phyloP scores from a whole-genome alignment of 768 basidiomycete species.

The Mycena amicta region DNA sequence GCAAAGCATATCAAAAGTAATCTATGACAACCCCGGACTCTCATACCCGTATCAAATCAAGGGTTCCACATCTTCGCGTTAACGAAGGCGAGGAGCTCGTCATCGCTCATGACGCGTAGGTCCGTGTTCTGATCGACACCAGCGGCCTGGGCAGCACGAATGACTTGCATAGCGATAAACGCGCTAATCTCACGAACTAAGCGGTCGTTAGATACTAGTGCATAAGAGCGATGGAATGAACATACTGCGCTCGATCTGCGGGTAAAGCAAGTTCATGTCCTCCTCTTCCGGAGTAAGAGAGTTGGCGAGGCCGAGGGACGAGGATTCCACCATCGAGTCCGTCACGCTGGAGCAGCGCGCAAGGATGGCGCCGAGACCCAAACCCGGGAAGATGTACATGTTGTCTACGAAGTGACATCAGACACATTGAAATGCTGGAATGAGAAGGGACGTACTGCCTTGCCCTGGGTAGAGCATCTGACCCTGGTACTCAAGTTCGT shows the following conservation, averaged over 20 bases:
- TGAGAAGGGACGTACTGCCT: constrained; percentile 87
- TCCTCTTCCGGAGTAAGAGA: constrained; percentile 74
- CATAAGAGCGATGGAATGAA: not conserved
- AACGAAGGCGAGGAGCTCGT: constrained; percentile 55
- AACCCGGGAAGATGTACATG: constrained; percentile 47
- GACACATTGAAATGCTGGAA: not conserved
- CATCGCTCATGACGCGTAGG: constrained; percentile 60
- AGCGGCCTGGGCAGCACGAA: constrained; percentile 78
- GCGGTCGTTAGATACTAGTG: constrained; percentile 5
- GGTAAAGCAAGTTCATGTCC: constrained; percentile 72
- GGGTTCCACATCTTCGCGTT: constrained; percentile 77
- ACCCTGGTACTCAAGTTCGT: constrained; percentile 57
- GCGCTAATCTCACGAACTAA: constrained; percentile 81
- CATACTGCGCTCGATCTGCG: constrained; percentile 71
- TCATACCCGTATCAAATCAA: too few relatives aligned
- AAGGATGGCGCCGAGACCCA: constrained; percentile 81
- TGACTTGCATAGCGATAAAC: constrained; percentile 71
- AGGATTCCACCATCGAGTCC: constrained; percentile 87
- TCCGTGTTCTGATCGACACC: constrained; percentile 55
- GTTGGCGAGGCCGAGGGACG: constrained; percentile 77
- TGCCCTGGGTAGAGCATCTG: constrained; percentile 75
- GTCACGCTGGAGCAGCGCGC: constrained; percentile 70
- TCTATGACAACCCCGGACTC: too few relatives aligned
- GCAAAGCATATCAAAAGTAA: not conserved
- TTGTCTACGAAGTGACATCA: constrained; percentile 6